Evolutionary conservation across 768 basidiomycete genomes (phyloP).

Genomic region (Boletus rex-veris): DNA sequence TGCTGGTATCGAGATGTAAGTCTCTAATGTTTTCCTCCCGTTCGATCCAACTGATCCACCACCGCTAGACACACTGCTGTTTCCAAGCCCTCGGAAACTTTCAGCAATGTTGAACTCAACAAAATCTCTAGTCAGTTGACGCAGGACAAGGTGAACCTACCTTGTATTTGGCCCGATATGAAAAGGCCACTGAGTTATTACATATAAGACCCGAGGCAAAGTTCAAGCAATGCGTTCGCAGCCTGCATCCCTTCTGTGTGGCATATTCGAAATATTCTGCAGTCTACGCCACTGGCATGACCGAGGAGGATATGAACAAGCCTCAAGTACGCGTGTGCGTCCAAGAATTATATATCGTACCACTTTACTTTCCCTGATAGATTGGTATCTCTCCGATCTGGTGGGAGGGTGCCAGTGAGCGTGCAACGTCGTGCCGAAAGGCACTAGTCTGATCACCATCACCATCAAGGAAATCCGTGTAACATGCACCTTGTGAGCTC

Average conservation of each 20-base stretch:
- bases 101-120: constrained; percentile 54
- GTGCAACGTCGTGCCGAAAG: background rate
- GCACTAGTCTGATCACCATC: constrained; percentile 1
- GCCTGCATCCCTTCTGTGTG: constrained; percentile 1
- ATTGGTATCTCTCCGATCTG: too few relatives aligned
- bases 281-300: constrained; percentile 76
- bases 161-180: background rate
- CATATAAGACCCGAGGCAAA: constrained; percentile 54
- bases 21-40: constrained; percentile 4
- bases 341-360: too few relatives aligned
- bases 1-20: constrained; percentile 57
- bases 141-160: constrained; percentile 62
- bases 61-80: constrained; percentile 19
- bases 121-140: constrained; percentile 72
- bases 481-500: constrained; percentile 70
- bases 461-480: constrained; percentile 73
- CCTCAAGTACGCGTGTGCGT: too few relatives aligned
- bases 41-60: background rate
- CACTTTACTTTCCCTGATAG: too few relatives aligned
- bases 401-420: constrained; percentile 68
- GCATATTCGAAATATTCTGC: background rate
- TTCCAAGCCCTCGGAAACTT: constrained; percentile 19
- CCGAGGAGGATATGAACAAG: constrained; percentile 24
- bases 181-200: background rate
- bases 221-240: constrained; percentile 83